Conservation (phyloP, 2,329 filamentous ascomycete genomes). For the Pezicula neosporulosa region DNA sequence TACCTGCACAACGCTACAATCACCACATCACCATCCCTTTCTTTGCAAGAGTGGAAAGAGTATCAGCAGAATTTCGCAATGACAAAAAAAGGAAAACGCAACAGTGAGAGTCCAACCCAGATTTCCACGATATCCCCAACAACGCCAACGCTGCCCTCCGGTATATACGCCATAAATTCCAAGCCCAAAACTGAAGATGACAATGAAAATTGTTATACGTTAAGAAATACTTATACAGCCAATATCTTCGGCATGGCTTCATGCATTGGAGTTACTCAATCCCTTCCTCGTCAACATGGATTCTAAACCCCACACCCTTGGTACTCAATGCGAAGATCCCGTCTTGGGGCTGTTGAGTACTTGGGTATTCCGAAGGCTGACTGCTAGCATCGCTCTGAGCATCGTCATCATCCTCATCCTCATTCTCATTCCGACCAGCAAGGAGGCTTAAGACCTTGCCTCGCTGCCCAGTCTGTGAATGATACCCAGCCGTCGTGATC, state of each 20-base stretch:
- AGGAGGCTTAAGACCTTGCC: not conserved
- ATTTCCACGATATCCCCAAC: not conserved
- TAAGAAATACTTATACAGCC: not conserved
- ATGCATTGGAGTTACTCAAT: not conserved
- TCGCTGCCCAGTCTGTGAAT: not conserved
- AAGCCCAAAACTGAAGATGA: not conserved
- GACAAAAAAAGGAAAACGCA: no score
- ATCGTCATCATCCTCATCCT: conserved; percentile 24
- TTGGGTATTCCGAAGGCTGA: conserved; percentile 54
- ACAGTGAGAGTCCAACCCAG: no score
- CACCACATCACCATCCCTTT: no score
- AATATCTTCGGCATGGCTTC: no score
- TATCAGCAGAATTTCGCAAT: no score
- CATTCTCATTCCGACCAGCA: not conserved
- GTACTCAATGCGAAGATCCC: not conserved
- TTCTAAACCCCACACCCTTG: conserved; percentile 14
- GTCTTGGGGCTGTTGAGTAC: conserved; percentile 36
- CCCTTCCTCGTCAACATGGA: conserved; percentile 25
- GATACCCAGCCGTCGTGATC: not conserved
- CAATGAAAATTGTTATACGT: not conserved
- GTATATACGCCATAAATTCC: conserved; percentile 1
- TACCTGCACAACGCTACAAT: no score
- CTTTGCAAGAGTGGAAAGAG: no score
- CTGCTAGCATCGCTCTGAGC: conserved; percentile 39
- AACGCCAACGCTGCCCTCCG: conserved; percentile 6